Percentiles rank a stretch among this genome's conserved stretches.
These are phyloP conservation scores for Hanseniaspora singularis DNA, from an alignment of 805 yeast genomes.

Conservation along the genomic window DNA sequence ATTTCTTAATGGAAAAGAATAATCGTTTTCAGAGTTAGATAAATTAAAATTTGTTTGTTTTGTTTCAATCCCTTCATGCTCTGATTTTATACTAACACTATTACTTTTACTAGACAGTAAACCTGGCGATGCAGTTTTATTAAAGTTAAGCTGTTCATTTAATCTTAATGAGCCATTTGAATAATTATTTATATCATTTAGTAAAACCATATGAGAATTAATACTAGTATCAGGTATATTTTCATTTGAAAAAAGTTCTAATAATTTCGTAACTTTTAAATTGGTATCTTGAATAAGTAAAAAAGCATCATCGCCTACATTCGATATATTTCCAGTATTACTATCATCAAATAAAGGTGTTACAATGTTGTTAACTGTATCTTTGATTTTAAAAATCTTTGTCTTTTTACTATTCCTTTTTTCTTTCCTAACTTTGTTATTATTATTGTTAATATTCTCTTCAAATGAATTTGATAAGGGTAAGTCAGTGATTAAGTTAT, in stretches of 20 bases:
- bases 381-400: constrained; percentile 5
- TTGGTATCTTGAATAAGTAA: constrained; percentile 11
- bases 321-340: too few relatives aligned
- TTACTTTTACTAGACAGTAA: not conserved
- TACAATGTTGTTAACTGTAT: constrained; percentile 1
- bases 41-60: too few relatives aligned
- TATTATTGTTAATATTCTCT: not conserved
- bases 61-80: too few relatives aligned
- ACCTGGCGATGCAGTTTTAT: not conserved
- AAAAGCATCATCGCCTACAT: not conserved
- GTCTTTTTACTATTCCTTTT: not conserved
- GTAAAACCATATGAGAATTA: not conserved
- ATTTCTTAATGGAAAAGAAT: not conserved
- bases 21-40: not conserved
- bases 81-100: not conserved
- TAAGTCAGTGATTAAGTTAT: too few relatives aligned
- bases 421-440: not conserved
- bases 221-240: not conserved
- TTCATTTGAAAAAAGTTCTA: constrained; percentile 1
- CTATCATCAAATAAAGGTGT: constrained; percentile 2
- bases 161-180: constrained; percentile 1
- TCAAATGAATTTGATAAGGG: too few relatives aligned
- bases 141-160: constrained; percentile 1
- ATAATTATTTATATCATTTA: not conserved
- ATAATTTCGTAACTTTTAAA: constrained; percentile 8